These are phyloP conservation scores for Podaxis carcinomalis DNA, from an alignment of 768 basidiomycete genomes.

Conservation along the genomic window DNA sequence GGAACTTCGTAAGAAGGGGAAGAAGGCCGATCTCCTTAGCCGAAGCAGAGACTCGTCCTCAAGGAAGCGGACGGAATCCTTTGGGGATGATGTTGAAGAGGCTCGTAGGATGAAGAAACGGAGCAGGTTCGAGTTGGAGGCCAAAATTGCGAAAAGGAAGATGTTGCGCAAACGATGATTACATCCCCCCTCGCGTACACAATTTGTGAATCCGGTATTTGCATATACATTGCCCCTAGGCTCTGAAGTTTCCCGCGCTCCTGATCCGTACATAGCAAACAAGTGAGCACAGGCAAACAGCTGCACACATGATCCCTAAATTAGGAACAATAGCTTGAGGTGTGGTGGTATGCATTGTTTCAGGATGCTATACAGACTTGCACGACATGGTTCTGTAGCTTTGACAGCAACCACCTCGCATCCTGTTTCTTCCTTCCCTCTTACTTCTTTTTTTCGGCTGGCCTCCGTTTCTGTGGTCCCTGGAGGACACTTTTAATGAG, in stretches of 20 bases:
- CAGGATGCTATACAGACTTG: background rate
- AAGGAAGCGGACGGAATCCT: constrained; percentile 22
- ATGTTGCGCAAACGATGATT: constrained; percentile 14
- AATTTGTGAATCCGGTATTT: too few relatives aligned
- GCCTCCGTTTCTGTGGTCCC: background rate
- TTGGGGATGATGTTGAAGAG: constrained; percentile 26
- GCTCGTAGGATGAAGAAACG: constrained; percentile 32
- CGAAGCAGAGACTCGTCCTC: constrained; percentile 41
- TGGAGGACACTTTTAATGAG: background rate
- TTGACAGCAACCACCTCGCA: background rate
- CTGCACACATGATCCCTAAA: background rate
- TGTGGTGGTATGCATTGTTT: background rate
- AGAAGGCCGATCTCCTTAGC: constrained; percentile 56
- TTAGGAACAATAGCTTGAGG: constrained; percentile 9
- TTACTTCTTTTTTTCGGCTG: background rate
- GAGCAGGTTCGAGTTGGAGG: constrained; percentile 46
- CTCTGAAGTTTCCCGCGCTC: background rate
- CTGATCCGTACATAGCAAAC: background rate
- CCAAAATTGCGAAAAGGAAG: constrained; percentile 38
- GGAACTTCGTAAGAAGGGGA: constrained; percentile 64
- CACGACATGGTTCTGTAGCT: background rate
- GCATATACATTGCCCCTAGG: too few relatives aligned
- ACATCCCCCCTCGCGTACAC: background rate
- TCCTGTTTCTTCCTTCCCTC: background rate
- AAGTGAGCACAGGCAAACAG: background rate